Conservation (phyloP, 1,284 basidiomycete genomes). For the Ustilago sp. region DNA sequence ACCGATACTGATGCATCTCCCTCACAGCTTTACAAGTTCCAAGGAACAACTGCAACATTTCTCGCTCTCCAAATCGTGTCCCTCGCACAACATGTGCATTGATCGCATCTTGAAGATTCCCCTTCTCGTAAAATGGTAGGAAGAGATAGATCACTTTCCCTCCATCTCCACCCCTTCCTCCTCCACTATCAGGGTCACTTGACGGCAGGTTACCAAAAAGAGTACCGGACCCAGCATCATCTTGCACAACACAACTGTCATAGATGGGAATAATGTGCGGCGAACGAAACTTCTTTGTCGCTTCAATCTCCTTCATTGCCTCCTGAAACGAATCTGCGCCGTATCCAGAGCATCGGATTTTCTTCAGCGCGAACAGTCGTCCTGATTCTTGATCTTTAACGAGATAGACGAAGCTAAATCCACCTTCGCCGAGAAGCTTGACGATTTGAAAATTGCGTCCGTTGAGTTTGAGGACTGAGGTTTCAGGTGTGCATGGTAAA, state of each 20-base stretch:
- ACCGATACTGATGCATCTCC: conserved; percentile 81
- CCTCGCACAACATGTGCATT: conserved; percentile 86
- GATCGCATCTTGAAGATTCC: conserved; percentile 93
- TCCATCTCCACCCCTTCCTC: conserved; percentile 33
- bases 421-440: conserved; percentile 67
- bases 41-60: conserved; percentile 88
- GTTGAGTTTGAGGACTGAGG: conserved; percentile 59
- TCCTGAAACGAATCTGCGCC: conserved; percentile 65
- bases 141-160: conserved; percentile 73
- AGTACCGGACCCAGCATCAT: conserved; percentile 49
- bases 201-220: conserved; percentile 57
- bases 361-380: conserved; percentile 67
- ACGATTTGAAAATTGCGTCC: conserved; percentile 63
- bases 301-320: conserved; percentile 69
- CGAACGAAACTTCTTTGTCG: conserved; percentile 67
- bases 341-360: conserved; percentile 67
- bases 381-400: conserved; percentile 64
- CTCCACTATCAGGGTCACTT: conserved; percentile 49
- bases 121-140: conserved; percentile 84
- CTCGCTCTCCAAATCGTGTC: conserved; percentile 84
- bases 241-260: conserved; percentile 67
- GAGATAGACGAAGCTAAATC: conserved; percentile 68
- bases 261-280: conserved; percentile 66
- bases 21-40: conserved; percentile 92
- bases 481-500: conserved; percentile 53